Evolutionary conservation across 495 filamentous ascomycete genomes (phyloP).

Genomic region (Penicillium silybi): DNA sequence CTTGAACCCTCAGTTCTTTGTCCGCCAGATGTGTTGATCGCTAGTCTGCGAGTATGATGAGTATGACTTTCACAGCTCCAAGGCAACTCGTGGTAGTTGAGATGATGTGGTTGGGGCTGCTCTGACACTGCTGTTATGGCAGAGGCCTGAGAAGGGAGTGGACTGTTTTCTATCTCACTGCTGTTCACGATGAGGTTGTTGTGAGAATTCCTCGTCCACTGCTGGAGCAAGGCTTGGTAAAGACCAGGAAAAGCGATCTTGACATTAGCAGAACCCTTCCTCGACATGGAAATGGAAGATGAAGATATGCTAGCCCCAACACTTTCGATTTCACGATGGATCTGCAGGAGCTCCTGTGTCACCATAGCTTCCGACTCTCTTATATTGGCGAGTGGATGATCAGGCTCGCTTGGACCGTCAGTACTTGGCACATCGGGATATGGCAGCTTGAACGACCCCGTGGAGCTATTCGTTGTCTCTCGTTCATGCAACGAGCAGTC

Average conservation of each 20-base stretch:
- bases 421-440: slow-evolving; percentile 1
- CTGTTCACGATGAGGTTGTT: neutral
- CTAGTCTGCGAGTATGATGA: neutral
- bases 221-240: slow-evolving; percentile 17
- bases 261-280: slow-evolving; percentile 11
- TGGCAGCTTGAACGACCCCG: neutral
- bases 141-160: neutral
- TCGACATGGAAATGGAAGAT: neutral
- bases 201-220: slow-evolving; percentile 12
- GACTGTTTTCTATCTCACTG: neutral
- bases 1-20: neutral
- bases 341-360: slow-evolving; percentile 5
- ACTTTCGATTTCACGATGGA: neutral
- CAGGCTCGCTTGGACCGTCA: neutral
- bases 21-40: neutral
- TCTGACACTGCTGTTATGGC: neutral
- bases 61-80: neutral
- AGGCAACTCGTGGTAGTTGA: neutral
- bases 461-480: neutral
- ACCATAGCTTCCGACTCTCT: slow-evolving; percentile 1
- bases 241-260: slow-evolving; percentile 22
- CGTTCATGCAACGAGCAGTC: neutral
- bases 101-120: neutral
- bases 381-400: neutral
- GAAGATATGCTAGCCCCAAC: neutral